Evolutionary conservation across 495 filamentous ascomycete species (phyloP), one percentile per base, ranked within the genome.

Genomic region (Aspergillus nidulans): DNA sequence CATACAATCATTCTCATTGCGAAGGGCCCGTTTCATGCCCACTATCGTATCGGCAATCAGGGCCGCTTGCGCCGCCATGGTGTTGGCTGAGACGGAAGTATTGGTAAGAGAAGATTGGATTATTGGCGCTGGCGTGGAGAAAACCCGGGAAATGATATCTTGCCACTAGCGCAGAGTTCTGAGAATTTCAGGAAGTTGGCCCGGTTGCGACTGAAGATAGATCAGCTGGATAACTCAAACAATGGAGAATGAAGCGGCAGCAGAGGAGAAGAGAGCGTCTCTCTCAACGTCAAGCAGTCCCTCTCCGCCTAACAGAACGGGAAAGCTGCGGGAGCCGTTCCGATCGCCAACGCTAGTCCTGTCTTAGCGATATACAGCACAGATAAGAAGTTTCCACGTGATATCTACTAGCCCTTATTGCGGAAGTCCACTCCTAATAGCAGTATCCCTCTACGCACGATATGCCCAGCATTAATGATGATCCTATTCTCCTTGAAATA

Each of bases 21-120:
- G 81, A 52, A 89, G 66, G 23, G 86, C 84, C 65, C 81, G 81
- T 67, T 91, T 90, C 85, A 92, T 88, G 46, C 77, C 85, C 55
- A 82, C 73, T 57, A 91, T 89, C 3, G 86, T 90, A 59, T 89
- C 86, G 41, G 81, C 79, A 58, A 90, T 86, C 57, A 85, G 66
- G 45, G 80, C 77, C 60, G 84, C 84, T 66, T 90, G 86, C 56
- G 84, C 77, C 58, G 87, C 79, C 89, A 91, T 92, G 63, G 63
- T 69, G 70, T 55, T 42, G 49, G 56, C 57, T 64, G 38, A 45
- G 52, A 6, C 23, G 18, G 44, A 39, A 28, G 39, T 42, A 49
- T 45, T 21, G 56, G n/a, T 25, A 26, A 32, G 21, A 53, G 24
- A 30, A 12, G 50, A 53, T 34, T 38, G 42, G 38, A 20, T 34